Evolutionary conservation across 768 basidiomycete species (phyloP).

Genomic region (Chlorophyllum brunneum): DNA sequence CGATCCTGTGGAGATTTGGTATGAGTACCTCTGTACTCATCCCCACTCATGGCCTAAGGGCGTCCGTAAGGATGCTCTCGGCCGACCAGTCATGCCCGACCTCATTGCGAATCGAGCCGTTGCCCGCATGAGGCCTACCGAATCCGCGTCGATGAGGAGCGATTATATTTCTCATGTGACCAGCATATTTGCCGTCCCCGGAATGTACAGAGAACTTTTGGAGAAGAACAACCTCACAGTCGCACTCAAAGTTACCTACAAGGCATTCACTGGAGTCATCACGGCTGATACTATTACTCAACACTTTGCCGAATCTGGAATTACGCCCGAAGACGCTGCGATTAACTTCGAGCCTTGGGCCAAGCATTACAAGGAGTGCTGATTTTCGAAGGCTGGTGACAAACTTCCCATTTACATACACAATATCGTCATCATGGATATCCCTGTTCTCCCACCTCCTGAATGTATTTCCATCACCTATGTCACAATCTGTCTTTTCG

Average conservation of each 20-base stretch:
- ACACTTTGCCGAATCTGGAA: conserved; percentile 40
- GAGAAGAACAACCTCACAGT: conserved; percentile 30
- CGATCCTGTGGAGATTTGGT: conserved; percentile 44
- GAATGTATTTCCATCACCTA: too few species aligned
- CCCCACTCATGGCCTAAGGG: conserved; percentile 45
- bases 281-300: conserved; percentile 30
- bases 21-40: conserved; percentile 39
- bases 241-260: conserved; percentile 27
- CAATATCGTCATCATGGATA: too few species aligned
- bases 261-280: conserved; percentile 30
- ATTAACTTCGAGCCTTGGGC: conserved; percentile 23
- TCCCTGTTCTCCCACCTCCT: too few species aligned
- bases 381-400: not conserved
- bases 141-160: conserved; percentile 16
- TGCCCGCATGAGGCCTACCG: conserved; percentile 40
- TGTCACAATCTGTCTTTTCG: too few species aligned
- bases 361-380: conserved; percentile 16
- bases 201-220: conserved; percentile 35
- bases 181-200: conserved; percentile 36
- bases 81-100: conserved; percentile 35
- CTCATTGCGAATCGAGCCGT: conserved; percentile 45
- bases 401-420: too few species aligned
- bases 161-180: conserved; percentile 28
- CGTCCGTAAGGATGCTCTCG: conserved; percentile 35
- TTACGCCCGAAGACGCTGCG: conserved; percentile 26